Evolutionary conservation across 2,329 filamentous ascomycete genomes (phyloP).

Genomic region (Kalmusia sp.): DNA sequence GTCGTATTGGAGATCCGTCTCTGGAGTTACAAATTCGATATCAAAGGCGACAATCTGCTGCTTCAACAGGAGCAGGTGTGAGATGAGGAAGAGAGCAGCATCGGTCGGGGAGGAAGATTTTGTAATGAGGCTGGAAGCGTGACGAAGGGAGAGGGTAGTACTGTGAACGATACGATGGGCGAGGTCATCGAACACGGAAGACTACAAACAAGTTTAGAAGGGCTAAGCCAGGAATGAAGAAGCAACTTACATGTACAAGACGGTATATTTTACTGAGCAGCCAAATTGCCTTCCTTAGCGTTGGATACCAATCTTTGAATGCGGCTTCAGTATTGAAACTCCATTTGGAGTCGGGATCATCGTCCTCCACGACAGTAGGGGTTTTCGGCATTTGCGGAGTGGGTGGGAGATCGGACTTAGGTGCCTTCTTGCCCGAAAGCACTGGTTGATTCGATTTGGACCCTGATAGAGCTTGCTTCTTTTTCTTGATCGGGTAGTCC

Average conservation of each 20-base stretch:
- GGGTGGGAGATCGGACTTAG: constrained; percentile 45
- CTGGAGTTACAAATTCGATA: constrained; percentile 76
- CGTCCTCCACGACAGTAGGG: constrained; percentile 58
- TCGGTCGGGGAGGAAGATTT: constrained; percentile 72
- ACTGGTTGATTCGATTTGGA: constrained; percentile 51
- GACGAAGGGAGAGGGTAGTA: constrained; percentile 82
- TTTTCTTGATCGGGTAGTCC: constrained; percentile 65
- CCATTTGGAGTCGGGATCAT: constrained; percentile 59
- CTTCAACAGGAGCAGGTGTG: constrained; percentile 92
- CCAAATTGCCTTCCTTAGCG: constrained; percentile 71
- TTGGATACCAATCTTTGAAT: constrained; percentile 70
- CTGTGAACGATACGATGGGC: constrained; percentile 87
- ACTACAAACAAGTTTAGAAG: constrained; percentile 48
- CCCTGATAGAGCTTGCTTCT: constrained; percentile 50
- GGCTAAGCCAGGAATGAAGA: background rate
- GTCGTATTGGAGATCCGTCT: constrained; percentile 65
- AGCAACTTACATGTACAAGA: constrained; percentile 65
- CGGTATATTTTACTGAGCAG: constrained; percentile 73
- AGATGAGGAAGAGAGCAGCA: constrained; percentile 89
- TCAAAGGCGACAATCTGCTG: constrained; percentile 96
- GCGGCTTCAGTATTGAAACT: constrained; percentile 64
- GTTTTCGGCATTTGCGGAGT: constrained; percentile 54
- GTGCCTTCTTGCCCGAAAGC: constrained; percentile 62
- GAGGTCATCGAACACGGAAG: constrained; percentile 73
- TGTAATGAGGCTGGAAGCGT: constrained; percentile 75